Percentiles rank a stretch among this genome's conserved stretches.
Evolutionary conservation across 2,329 filamentous ascomycete species (phyloP).

Genomic region (Fusarium odoratissimum): DNA sequence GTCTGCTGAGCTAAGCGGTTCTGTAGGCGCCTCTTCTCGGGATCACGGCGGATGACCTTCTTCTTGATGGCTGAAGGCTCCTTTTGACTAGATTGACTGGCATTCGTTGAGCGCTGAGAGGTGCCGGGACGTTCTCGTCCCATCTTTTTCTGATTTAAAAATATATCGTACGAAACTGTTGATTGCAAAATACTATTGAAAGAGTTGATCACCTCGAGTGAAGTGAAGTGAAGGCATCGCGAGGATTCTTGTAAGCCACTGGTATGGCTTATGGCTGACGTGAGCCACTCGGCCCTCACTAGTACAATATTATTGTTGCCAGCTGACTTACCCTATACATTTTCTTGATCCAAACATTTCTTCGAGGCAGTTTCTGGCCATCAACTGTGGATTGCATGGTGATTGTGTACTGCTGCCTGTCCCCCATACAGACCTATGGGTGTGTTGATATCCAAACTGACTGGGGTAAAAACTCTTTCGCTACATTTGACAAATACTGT

Average conservation of each 20-base stretch:
- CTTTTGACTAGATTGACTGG: not conserved
- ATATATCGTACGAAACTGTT: not conserved
- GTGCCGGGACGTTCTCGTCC: constrained; percentile 11
- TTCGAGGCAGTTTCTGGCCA: too few relatives aligned
- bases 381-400: not conserved
- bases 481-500: constrained; percentile 13
- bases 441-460: constrained; percentile 1
- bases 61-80: constrained; percentile 17
- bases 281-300: constrained; percentile 39
- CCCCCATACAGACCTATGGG: not conserved
- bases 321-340: constrained; percentile 2
- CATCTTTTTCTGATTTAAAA: constrained; percentile 9
- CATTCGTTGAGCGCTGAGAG: not conserved
- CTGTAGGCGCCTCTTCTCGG: constrained; percentile 43
- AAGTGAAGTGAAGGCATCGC: constrained; percentile 3
- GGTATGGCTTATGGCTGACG: constrained; percentile 37
- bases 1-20: constrained; percentile 63
- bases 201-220: not conserved
- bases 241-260: constrained; percentile 30
- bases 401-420: not conserved
- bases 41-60: constrained; percentile 37
- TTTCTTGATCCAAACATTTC: not conserved
- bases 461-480: not conserved
- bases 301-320: not conserved
- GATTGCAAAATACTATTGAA: not conserved